phyloP scores from a whole-genome alignment of 1,139 yeast genomes.

The Yamadazyma jaroonii region DNA sequence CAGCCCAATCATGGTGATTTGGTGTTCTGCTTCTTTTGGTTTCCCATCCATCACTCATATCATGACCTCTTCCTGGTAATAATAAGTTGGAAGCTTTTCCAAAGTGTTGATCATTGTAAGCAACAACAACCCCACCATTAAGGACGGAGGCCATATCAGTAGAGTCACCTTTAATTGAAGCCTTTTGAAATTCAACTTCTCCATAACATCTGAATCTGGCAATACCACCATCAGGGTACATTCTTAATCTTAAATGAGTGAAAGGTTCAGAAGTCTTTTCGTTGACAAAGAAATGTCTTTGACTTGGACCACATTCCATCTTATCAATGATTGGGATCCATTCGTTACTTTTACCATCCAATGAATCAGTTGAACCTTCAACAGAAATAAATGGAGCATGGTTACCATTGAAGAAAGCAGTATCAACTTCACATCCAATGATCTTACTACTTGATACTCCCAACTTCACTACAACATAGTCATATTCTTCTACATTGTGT shows the following conservation, averaged over 20 bases:
- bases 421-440: constrained; percentile 84
- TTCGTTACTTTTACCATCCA: constrained; percentile 11
- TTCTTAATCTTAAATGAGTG: constrained; percentile 79
- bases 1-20: constrained; percentile 90
- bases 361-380: constrained; percentile 38
- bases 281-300: constrained; percentile 76
- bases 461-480: constrained; percentile 77
- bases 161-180: constrained; percentile 23
- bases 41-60: constrained; percentile 99
- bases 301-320: constrained; percentile 83
- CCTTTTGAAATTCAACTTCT: constrained; percentile 47
- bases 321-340: constrained; percentile 75
- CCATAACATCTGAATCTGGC: constrained; percentile 93
- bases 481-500: constrained; percentile 80
- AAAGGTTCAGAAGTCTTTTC: constrained; percentile 56
- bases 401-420: constrained; percentile 91
- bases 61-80: constrained; percentile 90
- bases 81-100: constrained; percentile 86
- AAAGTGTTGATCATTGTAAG: constrained; percentile 87
- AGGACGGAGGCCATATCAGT: constrained; percentile 79
- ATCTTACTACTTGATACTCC: constrained; percentile 83
- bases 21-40: constrained; percentile 83
- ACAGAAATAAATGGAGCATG: constrained; percentile 90
- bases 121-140: constrained; percentile 85
- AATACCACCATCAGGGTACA: constrained; percentile 98